Evolutionary conservation across 768 basidiomycete species (phyloP).

Genomic region (Serpula lacrymans): DNA sequence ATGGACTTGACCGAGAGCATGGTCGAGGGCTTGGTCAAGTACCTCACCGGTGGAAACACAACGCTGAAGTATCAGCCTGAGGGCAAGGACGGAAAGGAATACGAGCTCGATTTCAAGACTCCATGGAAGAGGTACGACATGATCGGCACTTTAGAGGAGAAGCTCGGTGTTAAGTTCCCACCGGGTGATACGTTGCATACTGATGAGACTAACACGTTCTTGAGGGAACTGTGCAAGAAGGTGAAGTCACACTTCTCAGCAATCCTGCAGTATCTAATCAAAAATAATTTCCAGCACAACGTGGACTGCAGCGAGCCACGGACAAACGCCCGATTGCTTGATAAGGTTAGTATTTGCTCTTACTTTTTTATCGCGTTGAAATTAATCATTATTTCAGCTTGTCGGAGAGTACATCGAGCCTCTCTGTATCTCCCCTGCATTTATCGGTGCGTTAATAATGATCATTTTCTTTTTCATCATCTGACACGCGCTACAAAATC

Average conservation of each 20-base stretch:
- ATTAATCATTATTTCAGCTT: conserved; percentile 47
- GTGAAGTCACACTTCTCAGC: conserved; percentile 34
- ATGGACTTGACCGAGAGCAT: conserved; percentile 96
- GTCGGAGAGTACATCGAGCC: conserved; percentile 98
- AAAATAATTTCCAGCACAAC: conserved; percentile 59
- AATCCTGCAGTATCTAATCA: conserved; percentile 1
- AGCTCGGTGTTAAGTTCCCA: conserved; percentile 89
- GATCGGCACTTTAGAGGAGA: conserved; percentile 94
- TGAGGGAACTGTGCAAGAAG: conserved; percentile 82
- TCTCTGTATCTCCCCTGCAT: conserved; percentile 92
- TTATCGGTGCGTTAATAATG: conserved; percentile 67
- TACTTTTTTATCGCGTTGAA: neutral
- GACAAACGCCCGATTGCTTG: conserved; percentile 90
- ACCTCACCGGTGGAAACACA: conserved; percentile 75
- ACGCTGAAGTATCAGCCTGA: conserved; percentile 88
- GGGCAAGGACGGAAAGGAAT: conserved; percentile 76
- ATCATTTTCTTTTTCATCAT: neutral
- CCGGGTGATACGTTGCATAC: conserved; percentile 88
- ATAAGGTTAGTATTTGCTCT: conserved; percentile 63
- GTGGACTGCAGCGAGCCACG: conserved; percentile 96
- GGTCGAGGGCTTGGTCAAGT: conserved; percentile 88
- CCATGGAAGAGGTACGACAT: conserved; percentile 99
- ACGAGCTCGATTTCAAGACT: conserved; percentile 81
- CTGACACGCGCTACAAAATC: conserved; percentile 8
- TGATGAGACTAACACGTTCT: conserved; percentile 82